Percentiles rank a stretch among this genome's conserved stretches.
Evolutionary conservation across 495 filamentous ascomycete genomes (phyloP).

Genomic region (Penicillium bovifimosum): DNA sequence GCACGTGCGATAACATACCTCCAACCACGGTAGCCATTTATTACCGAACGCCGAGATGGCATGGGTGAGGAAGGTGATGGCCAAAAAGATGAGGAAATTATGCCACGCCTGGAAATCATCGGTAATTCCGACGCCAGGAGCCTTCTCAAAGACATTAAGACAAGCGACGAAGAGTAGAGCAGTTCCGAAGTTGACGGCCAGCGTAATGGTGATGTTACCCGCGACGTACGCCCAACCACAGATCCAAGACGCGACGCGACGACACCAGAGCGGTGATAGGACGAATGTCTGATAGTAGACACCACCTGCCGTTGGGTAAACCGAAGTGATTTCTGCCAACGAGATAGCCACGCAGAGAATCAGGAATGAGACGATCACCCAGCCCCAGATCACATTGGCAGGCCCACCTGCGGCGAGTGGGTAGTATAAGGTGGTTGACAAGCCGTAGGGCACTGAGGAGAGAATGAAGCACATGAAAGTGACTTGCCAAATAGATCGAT

Average conservation of each 20-base stretch:
- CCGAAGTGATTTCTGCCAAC: constrained; percentile 64
- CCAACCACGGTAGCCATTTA: constrained; percentile 33
- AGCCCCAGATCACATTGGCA: constrained; percentile 58
- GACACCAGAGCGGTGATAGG: constrained; percentile 44
- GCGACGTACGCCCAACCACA: constrained; percentile 66
- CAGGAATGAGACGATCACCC: constrained; percentile 57
- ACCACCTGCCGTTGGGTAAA: constrained; percentile 58
- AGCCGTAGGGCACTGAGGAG: constrained; percentile 53
- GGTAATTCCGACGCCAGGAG: constrained; percentile 29
- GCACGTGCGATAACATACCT: constrained; percentile 34
- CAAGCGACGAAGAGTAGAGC: constrained; percentile 20
- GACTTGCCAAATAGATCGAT: constrained; percentile 42
- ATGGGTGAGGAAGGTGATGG: constrained; percentile 45
- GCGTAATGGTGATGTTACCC: constrained; percentile 54
- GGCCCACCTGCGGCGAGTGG: constrained; percentile 56
- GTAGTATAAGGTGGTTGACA: constrained; percentile 60
- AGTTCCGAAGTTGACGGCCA: constrained; percentile 34
- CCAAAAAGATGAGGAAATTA: constrained; percentile 54
- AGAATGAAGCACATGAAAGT: constrained; percentile 42
- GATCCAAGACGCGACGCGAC: constrained; percentile 55
- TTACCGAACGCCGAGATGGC: constrained; percentile 24
- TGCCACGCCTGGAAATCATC: constrained; percentile 31
- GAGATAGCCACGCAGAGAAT: constrained; percentile 62
- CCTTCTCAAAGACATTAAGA: constrained; percentile 32
- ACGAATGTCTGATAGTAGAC: constrained; percentile 69